Conservation (phyloP, 140 eudicot genomes). For the Flaveria floridana region DNA sequence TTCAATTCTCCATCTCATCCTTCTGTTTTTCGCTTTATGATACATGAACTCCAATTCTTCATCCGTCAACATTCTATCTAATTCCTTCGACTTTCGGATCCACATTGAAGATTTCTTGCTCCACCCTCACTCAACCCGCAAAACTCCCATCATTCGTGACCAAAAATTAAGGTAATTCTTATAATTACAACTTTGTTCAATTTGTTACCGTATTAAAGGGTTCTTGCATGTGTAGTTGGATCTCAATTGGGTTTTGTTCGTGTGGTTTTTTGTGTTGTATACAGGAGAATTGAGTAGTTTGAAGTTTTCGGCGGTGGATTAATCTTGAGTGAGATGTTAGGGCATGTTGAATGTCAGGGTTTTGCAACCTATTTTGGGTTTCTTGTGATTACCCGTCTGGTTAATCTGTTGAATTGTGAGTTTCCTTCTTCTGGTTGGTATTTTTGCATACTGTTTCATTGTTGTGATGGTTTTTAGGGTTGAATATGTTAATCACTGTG, state of each 20-base stretch:
- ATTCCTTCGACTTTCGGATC: conserved; percentile 36
- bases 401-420: conserved; percentile 39
- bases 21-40: neutral
- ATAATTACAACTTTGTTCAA: neutral
- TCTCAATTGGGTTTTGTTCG: conserved; percentile 38
- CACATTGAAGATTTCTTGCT: conserved; percentile 38
- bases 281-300: conserved; percentile 28
- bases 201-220: conserved; percentile 28
- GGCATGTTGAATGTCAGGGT: conserved; percentile 48
- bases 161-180: conserved; percentile 22
- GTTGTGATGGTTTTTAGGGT: conserved; percentile 21
- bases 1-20: conserved; percentile 23
- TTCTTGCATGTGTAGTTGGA: conserved; percentile 53
- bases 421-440: conserved; percentile 9
- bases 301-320: conserved; percentile 35
- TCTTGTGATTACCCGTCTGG: conserved; percentile 41
- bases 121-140: conserved; percentile 33
- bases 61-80: conserved; percentile 20
- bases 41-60: conserved; percentile 19
- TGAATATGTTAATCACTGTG: neutral
- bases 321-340: conserved; percentile 52
- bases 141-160: conserved; percentile 14
- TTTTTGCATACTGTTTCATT: neutral
- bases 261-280: conserved; percentile 18
- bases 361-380: conserved; percentile 44